Conservation (phyloP, 768 basidiomycete species). For the Gyrodon lividus region DNA sequence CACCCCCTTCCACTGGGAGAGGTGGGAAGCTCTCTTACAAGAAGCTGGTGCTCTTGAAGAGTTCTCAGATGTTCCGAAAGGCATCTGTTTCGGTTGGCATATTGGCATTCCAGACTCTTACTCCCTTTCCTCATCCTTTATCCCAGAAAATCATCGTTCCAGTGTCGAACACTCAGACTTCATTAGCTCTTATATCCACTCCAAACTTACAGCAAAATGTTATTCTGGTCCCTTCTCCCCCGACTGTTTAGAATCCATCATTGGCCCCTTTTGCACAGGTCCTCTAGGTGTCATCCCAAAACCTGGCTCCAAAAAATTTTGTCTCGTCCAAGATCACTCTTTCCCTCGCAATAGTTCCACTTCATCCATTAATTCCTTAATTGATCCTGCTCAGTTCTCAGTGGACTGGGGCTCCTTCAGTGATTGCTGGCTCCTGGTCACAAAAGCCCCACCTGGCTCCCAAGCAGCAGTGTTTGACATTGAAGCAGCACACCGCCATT, state of each 20-base stretch:
- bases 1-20: no score
- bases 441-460: no score
- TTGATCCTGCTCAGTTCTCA: background rate
- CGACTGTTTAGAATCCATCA: constrained; percentile 26
- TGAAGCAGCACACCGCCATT: constrained; percentile 36
- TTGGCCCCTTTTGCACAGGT: constrained; percentile 41
- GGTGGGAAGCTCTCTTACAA: no score
- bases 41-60: no score
- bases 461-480: constrained; percentile 41
- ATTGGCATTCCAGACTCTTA: background rate
- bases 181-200: background rate
- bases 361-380: background rate
- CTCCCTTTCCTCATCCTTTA: background rate
- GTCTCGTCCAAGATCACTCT: constrained; percentile 39
- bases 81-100: no score
- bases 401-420: constrained; percentile 6
- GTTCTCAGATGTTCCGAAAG: no score
- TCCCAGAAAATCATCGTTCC: background rate
- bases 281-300: constrained; percentile 43
- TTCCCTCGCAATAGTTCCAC: constrained; percentile 9
- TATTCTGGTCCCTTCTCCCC: constrained; percentile 33
- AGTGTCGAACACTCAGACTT: background rate
- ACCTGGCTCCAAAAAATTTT: constrained; percentile 29
- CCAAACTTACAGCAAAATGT: constrained; percentile 32
- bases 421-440: no score